Evolutionary conservation across 2,329 filamentous ascomycete genomes (phyloP), one percentile per base, ranked within the genome.

Genomic region (Curvularia sp.): DNA sequence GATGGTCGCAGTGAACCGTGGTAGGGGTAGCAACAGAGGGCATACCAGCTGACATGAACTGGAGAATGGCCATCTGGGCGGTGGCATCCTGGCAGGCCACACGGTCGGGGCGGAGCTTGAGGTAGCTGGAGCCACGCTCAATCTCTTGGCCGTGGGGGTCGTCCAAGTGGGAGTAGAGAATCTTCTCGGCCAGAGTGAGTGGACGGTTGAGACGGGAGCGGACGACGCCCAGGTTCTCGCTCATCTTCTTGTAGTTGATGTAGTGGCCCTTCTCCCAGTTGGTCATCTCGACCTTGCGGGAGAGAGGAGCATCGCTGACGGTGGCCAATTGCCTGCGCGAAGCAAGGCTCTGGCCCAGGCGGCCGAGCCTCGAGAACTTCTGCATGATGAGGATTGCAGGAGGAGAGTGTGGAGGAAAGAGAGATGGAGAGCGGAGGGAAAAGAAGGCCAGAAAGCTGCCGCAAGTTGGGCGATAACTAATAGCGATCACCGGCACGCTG

Each of bases 41-140:
- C 92, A 99, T 94, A 79, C 94, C 94, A 61, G 95, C 94, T 55
- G 92, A 97, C 93, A 99, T 99, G 87, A 99, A 99, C 84, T 99
- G 95, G 59, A 99, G 86, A 70, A 99, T 97, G 66, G 95, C 95
- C 95, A 99, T 99, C 86, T 99, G 95, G 65, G 95, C 95, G 60
- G 95, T 98, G 78, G 95, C 95, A 87, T 99, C 95, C 85, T 99
- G 95, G 86, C 95, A 98, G 80, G 95, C 95, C 74, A 99, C 95
- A 80, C 95, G 92, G 79, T 99, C 95, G 57, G 95, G 95, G 68
- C 95, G 91, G 70, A 99, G 89, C 85, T 94, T 97, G 69, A 99
- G 88, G 83, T 99, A 98, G 60, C 93, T 97, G 73, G 87, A 87
- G 76, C 95, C 95, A 79, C 95, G 92, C 87, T 97, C 88, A 73